phyloP scores from a whole-genome alignment of 306 rosid genomes.

The Glycine tomentella region DNA sequence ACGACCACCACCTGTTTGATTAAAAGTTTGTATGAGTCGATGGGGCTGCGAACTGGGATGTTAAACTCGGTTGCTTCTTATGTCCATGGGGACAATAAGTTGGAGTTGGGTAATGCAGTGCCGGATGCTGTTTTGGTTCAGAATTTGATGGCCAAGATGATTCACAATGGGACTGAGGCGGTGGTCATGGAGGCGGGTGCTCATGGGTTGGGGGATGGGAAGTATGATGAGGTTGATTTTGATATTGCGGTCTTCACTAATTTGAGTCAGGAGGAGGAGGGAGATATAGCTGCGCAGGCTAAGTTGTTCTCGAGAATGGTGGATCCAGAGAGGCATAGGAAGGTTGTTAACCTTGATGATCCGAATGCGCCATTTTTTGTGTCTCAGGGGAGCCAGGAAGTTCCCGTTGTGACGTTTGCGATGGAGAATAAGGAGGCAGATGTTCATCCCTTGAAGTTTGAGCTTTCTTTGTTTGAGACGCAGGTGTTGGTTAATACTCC shows the following conservation, averaged over 20 bases:
- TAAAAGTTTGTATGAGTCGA: slow-evolving; percentile 88
- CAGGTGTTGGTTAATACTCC: slow-evolving; percentile 96
- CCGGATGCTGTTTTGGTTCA: slow-evolving; percentile 86
- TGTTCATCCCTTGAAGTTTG: slow-evolving; percentile 86
- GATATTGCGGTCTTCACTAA: slow-evolving; percentile 91
- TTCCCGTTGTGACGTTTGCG: slow-evolving; percentile 85
- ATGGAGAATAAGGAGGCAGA: slow-evolving; percentile 89
- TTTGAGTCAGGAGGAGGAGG: slow-evolving; percentile 65
- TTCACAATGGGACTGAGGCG: slow-evolving; percentile 89
- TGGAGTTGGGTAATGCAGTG: slow-evolving; percentile 63
- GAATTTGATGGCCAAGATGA: slow-evolving; percentile 94
- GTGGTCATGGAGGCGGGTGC: slow-evolving; percentile 83
- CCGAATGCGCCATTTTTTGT: slow-evolving; percentile 71
- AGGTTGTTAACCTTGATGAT: slow-evolving; percentile 91
- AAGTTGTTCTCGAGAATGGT: slow-evolving; percentile 84
- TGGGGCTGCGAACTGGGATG: slow-evolving; percentile 91
- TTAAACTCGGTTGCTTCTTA: slow-evolving; percentile 78
- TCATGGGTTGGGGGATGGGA: slow-evolving; percentile 62
- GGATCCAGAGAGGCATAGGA: slow-evolving; percentile 86
- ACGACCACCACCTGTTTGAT: slow-evolving; percentile 78
- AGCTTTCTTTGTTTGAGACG: slow-evolving; percentile 93
- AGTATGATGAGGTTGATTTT: slow-evolving; percentile 86
- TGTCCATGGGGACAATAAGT: slow-evolving; percentile 82
- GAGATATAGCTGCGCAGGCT: slow-evolving; percentile 66
- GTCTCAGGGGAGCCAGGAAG: slow-evolving; percentile 75